phyloP scores from a whole-genome alignment of 2,329 filamentous ascomycete species.

The Zalaria sp. region DNA sequence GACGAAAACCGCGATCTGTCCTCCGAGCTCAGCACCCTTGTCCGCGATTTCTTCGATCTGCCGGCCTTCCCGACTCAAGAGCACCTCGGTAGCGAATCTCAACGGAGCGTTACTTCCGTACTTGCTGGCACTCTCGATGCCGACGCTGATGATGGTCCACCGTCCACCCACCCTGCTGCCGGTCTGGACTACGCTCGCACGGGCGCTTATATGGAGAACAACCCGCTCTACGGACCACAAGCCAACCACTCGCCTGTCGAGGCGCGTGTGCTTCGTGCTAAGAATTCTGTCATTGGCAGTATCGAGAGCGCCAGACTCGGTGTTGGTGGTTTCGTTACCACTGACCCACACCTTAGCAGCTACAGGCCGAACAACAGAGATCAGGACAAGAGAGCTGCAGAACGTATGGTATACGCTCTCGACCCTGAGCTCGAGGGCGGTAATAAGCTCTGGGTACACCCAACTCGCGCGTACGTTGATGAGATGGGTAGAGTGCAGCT shows the following conservation, averaged over 20 bases:
- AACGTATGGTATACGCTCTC: slow-evolving; percentile 19
- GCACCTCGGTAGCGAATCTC: neutral
- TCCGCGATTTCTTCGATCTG: slow-evolving; percentile 43
- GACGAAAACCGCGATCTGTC: slow-evolving; percentile 31
- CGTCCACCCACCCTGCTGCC: slow-evolving; percentile 50
- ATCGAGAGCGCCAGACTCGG: slow-evolving; percentile 23
- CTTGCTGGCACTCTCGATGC: neutral
- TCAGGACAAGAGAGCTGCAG: slow-evolving; percentile 23
- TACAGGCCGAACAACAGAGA: slow-evolving; percentile 20
- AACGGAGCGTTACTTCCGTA: neutral
- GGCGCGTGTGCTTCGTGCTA: slow-evolving; percentile 41
- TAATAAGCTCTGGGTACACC: slow-evolving; percentile 37
- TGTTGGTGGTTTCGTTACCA: slow-evolving; percentile 29
- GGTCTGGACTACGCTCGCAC: slow-evolving; percentile 48
- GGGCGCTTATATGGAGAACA: slow-evolving; percentile 41
- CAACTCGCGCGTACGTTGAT: slow-evolving; percentile 30
- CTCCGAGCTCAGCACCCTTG: slow-evolving; percentile 36
- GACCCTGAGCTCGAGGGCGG: slow-evolving; percentile 34
- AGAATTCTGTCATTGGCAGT: slow-evolving; percentile 21
- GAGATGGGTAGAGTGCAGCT: slow-evolving; percentile 30
- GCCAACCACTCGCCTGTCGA: slow-evolving; percentile 35
- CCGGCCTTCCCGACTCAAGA: slow-evolving; percentile 24
- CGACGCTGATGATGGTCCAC: slow-evolving; percentile 28
- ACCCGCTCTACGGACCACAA: slow-evolving; percentile 48
- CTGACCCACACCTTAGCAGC: slow-evolving; percentile 16